Percentiles rank a stretch among this genome's conserved stretches.
These are phyloP conservation scores for barley (Hordeum vulgare) DNA, from an alignment of 176 grass and related monocot species.

Conservation along the genomic window DNA sequence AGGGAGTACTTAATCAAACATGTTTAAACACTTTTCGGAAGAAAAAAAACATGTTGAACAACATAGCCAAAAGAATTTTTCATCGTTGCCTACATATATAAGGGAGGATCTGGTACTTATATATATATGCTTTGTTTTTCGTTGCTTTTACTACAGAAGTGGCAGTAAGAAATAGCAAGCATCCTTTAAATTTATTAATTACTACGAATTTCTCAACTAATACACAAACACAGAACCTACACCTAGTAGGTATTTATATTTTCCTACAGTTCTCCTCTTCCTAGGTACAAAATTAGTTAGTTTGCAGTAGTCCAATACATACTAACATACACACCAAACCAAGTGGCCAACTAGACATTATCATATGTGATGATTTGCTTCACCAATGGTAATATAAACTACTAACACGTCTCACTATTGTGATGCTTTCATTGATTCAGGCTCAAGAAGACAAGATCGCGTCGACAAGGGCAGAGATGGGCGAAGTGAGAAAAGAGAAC, in stretches of 20 bases:
- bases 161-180: neutral
- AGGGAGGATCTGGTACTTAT: neutral
- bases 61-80: neutral
- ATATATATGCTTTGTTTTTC: neutral
- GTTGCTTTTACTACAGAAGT: neutral
- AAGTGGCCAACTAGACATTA: constrained; percentile 12
- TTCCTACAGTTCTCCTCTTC: neutral
- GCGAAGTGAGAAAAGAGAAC: constrained; percentile 73
- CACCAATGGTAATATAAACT: neutral
- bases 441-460: constrained; percentile 41
- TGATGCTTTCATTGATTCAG: neutral
- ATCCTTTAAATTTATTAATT: neutral
- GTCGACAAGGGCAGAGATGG: constrained; percentile 68
- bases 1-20: neutral
- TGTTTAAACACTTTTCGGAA: too few relatives aligned
- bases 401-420: neutral
- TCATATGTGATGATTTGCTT: constrained; percentile 32
- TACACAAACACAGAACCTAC: neutral
- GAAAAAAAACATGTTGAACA: neutral
- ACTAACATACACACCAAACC: neutral
- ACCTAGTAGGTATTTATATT: neutral
- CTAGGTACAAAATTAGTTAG: neutral
- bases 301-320: neutral
- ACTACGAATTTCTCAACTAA: neutral
- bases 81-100: neutral